A percentile compares a stretch with the other conserved stretches of the same genome.
Evolutionary conservation across 257 asterid genomes (phyloP).

Genomic region (Solanum chiquidenum): DNA sequence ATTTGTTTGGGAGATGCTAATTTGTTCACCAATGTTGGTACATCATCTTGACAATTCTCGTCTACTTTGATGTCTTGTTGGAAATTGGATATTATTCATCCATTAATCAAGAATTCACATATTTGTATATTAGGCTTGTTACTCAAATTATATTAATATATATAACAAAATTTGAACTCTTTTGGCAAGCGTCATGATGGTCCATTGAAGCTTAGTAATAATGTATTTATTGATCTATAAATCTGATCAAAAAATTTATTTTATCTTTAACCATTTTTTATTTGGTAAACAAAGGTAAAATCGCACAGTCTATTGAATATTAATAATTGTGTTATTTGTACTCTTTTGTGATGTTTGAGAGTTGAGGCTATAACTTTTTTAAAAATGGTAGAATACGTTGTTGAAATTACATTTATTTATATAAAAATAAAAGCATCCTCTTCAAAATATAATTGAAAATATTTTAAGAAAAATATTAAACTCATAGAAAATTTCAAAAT

Average conservation of each 20-base stretch:
- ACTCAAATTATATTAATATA: neutral
- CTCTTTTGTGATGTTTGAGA: neutral
- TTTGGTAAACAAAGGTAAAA: neutral
- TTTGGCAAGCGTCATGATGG: neutral
- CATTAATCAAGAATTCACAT: neutral
- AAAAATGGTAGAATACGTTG: too few relatives aligned
- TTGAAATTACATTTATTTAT: too few relatives aligned
- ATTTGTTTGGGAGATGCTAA: slow-evolving; percentile 26
- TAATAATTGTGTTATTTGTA: neutral
- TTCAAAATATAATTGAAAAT: neutral
- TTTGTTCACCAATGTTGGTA: neutral
- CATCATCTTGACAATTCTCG: neutral
- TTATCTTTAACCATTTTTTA: too few relatives aligned
- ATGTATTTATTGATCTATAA: too few relatives aligned
- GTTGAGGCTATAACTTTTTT: too few relatives aligned
- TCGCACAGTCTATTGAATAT: neutral
- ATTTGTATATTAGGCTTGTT: neutral
- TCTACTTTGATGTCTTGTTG: slow-evolving; percentile 24
- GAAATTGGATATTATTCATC: neutral
- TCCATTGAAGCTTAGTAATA: neutral
- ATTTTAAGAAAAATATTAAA: too few relatives aligned
- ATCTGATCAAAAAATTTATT: too few relatives aligned
- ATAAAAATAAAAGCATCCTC: neutral
- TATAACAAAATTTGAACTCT: neutral
- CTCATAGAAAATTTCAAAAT: too few relatives aligned